Evolutionary conservation across 305 asterid species (phyloP), one percentile per base, ranked within the genome.

Genomic region (Rubia peregrina): DNA sequence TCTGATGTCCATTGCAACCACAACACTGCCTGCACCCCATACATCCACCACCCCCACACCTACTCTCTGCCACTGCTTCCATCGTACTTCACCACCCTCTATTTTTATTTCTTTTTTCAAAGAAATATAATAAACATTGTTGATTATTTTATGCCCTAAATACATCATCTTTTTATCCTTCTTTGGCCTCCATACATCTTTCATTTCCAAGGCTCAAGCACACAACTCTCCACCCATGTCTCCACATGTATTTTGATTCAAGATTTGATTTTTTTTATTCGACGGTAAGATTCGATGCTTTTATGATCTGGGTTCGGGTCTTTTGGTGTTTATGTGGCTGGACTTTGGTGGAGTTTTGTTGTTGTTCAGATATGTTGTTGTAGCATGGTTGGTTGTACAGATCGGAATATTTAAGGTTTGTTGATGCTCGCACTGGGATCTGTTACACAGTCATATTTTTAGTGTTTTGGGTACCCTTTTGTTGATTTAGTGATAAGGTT

Each of bases 281-380:
- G 38, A 43, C 67, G 80, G 80, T 79, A 41, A 75, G 75, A 49
- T 19, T 71, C 3, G 57, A 33, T 9, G 17, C 6, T 51, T 75
- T 30, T 43, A 1, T 69, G 64, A 14, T 16, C 7, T 12, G 40
- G 68, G 13, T 59, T 24, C 33, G 33, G 57, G 38, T 9, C 22
- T 36, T 30, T 26, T 66, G 48, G 60, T 67, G 46, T 42, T 56
- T 44, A 24, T 21, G 19, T 77, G 61, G 61, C 77, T 56, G 81
- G 64, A 3, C 46, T 14, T 68, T 55, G 59, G 3, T n/a, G 75
- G 68, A 70, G 9, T 76, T 68, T 56, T 41, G 51, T 19, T 56
- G 69, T 70, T n/a, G 41, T 74, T 81, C 82, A 84, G 91, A 78
- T 86, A 74, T 78, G 68, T 57, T 75, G 51, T 49, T 56, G 44